A percentile compares a stretch with the other conserved stretches of the same genome.
phyloP scores from a whole-genome alignment of 305 asterid species.

The Withania somnifera region DNA sequence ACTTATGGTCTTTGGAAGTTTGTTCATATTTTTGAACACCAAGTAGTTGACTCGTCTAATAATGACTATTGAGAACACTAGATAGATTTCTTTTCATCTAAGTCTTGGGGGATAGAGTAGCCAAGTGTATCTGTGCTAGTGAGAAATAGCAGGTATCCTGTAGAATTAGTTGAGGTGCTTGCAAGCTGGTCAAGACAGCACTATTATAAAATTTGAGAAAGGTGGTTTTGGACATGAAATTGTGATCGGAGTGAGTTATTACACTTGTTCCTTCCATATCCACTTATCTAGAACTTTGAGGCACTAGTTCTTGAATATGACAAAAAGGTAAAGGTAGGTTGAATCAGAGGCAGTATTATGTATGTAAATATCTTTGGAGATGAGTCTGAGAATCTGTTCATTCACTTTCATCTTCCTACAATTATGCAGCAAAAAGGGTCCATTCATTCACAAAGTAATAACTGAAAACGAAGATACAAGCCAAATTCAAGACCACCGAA shows the following conservation, averaged over 20 bases:
- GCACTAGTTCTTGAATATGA: background rate
- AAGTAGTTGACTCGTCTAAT: background rate
- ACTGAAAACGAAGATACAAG: background rate
- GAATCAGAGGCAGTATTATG: background rate
- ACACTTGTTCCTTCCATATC: background rate
- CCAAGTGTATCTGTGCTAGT: background rate
- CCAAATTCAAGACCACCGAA: background rate
- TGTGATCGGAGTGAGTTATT: background rate
- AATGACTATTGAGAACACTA: background rate
- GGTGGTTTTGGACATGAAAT: background rate
- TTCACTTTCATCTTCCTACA: background rate
- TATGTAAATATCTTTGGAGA: background rate
- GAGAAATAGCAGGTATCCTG: rapidly evolving
- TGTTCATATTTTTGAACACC: background rate
- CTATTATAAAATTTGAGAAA: background rate
- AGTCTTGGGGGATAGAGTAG: background rate
- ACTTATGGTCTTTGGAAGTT: background rate
- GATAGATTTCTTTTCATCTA: background rate
- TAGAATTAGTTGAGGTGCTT: background rate
- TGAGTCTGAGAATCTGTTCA: background rate
- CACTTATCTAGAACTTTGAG: background rate
- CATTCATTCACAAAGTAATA: background rate
- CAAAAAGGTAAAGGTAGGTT: background rate
- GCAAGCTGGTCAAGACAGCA: background rate
- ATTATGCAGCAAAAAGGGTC: background rate